These are phyloP conservation scores for Lepiota subincarnata DNA, from an alignment of 768 basidiomycete species.

Conservation along the genomic window DNA sequence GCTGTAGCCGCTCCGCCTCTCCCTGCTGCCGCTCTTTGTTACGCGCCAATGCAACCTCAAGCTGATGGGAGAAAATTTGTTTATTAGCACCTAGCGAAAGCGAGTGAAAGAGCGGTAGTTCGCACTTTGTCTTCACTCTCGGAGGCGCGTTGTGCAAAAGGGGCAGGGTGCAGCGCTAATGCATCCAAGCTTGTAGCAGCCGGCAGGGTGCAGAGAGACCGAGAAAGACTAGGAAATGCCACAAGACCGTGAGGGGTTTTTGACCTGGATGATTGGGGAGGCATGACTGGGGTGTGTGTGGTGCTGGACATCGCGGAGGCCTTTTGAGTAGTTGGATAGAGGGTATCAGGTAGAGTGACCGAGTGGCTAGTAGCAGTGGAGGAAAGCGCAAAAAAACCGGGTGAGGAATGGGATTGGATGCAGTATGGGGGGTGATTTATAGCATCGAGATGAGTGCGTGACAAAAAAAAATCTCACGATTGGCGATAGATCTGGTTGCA, in stretches of 20 bases:
- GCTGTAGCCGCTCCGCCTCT: constrained; percentile 1
- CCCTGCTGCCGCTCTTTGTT: constrained; percentile 30
- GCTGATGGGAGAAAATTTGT: constrained; percentile 33
- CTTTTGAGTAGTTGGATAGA: constrained; percentile 11
- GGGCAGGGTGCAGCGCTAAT: constrained; percentile 62
- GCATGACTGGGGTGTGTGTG: constrained; percentile 15
- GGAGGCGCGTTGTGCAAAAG: constrained; percentile 64
- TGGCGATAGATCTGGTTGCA: constrained; percentile 8
- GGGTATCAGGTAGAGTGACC: constrained; percentile 4
- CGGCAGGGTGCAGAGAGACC: constrained; percentile 62
- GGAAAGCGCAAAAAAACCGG: constrained; percentile 15
- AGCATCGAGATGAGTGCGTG: constrained; percentile 28
- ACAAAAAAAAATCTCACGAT: constrained; percentile 19
- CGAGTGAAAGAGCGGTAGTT: background rate
- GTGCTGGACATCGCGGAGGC: constrained; percentile 11
- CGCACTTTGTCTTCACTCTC: constrained; percentile 76
- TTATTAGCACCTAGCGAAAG: constrained; percentile 1
- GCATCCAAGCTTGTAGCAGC: constrained; percentile 67
- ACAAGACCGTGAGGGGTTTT: constrained; percentile 52
- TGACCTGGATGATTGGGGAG: constrained; percentile 27
- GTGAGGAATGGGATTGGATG: constrained; percentile 23
- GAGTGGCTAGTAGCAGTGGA: constrained; percentile 13
- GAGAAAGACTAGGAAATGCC: constrained; percentile 70
- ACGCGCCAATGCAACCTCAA: constrained; percentile 60
- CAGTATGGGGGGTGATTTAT: constrained; percentile 28